These are phyloP conservation scores for Pyrus hybrid DNA, from an alignment of 331 rosid species.

Conservation along the genomic window DNA sequence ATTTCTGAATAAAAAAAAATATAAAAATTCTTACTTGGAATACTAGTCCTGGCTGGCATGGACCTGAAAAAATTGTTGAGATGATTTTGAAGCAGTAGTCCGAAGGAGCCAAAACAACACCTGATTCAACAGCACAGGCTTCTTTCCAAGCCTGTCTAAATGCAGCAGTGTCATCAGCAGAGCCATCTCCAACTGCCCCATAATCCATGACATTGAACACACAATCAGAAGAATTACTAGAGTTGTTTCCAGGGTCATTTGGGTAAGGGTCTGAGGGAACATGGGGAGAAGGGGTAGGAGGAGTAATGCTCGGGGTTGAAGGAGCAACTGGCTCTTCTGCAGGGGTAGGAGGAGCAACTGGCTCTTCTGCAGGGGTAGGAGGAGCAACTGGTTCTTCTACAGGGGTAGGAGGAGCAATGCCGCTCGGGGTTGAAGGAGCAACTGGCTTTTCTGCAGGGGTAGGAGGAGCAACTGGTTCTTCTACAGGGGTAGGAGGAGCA, in stretches of 20 bases:
- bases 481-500: too few relatives aligned
- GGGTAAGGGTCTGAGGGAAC: conserved; percentile 82
- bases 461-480: too few relatives aligned
- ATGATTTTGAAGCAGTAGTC: conserved; percentile 54
- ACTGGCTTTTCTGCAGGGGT: too few relatives aligned
- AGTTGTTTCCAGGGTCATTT: conserved; percentile 29
- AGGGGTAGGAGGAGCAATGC: too few relatives aligned
- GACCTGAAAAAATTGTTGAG: conserved; percentile 87
- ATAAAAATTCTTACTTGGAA: conserved; percentile 51
- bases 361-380: too few relatives aligned
- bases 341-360: too few relatives aligned
- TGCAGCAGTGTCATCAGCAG: conserved; percentile 72
- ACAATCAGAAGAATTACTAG: conserved; percentile 20
- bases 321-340: background rate
- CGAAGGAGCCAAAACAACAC: conserved; percentile 54
- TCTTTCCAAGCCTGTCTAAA: conserved; percentile 82
- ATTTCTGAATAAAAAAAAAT: background rate
- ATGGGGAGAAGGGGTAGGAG: conserved; percentile 2
- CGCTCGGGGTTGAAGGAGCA: too few relatives aligned
- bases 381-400: background rate
- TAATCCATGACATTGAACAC: conserved; percentile 59
- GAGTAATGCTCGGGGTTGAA: background rate
- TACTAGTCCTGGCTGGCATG: conserved; percentile 89
- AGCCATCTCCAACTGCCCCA: conserved; percentile 89
- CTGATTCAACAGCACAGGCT: conserved; percentile 79